Base-by-base conservation (phyloP, 805 yeast species). In the Lipomyces orientalis region DNA sequence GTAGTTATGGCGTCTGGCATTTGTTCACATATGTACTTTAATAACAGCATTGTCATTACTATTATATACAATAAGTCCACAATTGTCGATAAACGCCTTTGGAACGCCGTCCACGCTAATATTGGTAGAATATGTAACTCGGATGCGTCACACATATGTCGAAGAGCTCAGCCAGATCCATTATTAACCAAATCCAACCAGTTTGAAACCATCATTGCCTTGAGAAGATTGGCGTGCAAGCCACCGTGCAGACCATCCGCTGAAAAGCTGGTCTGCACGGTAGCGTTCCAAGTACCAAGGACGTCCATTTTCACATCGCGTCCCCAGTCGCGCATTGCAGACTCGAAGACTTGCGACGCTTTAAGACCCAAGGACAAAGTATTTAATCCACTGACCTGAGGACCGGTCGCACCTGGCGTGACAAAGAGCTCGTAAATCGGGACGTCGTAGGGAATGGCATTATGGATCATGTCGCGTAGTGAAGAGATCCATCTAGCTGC, bases 81-180 rank as follows among this genome's bases (percentile, higher is more conserved):
- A 43, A 37, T 35, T 35, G 3, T 35, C 16, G 46, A 39, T 39
- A 39, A 43, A 43, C 16, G 14, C 49, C 22, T 14, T 14, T 6
- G 37, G 37, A 31, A 35, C 35, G n/a, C 34, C 34, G 34, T 54
- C 34, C n/a, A 10, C 25, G 12, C 22, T 10, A n/a, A 51, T 31
- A 9, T 25, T 54, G 34, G 57, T 10, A 51, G 9, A 29, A 54
- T 7, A 22, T 8, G 8, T 16, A 29, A 12, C 16, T 3, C 14
- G 14, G 37, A 29, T 14, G 16, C 12, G 5, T 16, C 22, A 51
- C 22, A 51, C 10, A 19, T 25, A 88, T 66, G 83, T 92, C 71
- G 83, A n/a, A 14, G n/a, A 19, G 22, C 85, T 4, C 84, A 82
- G 62, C 95, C 49, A 43, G 93, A 35, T 54, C 25, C 61, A n/a